Evolutionary conservation across 2,329 filamentous ascomycete species (phyloP).

Genomic region (Colletotrichum sojae): DNA sequence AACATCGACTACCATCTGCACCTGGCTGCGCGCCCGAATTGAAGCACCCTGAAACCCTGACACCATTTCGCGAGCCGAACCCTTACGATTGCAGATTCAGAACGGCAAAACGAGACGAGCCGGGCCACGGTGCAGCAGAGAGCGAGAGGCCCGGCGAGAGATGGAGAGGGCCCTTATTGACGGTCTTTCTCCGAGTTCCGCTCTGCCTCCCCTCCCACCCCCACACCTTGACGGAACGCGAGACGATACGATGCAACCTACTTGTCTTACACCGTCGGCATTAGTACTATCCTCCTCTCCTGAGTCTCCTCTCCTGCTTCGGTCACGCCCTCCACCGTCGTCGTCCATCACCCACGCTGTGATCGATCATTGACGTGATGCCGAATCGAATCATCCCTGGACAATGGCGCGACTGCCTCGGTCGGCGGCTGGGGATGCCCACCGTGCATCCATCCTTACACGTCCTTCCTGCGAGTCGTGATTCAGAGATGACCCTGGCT

Average conservation of each 20-base stretch:
- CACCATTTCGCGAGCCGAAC: conserved; percentile 26
- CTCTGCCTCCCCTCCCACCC: conserved; percentile 20
- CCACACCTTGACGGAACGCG: conserved; percentile 35
- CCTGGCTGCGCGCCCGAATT: conserved; percentile 26
- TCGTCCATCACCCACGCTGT: too few relatives aligned
- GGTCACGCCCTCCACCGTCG: conserved; percentile 12
- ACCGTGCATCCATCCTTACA: background rate
- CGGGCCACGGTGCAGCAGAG: conserved; percentile 2
- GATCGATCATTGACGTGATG: background rate
- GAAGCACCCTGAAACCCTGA: conserved; percentile 17
- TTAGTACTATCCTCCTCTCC: background rate
- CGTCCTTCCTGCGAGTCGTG: conserved; percentile 31
- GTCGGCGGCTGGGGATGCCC: conserved; percentile 7
- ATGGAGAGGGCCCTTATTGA: background rate
- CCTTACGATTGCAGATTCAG: conserved; percentile 7
- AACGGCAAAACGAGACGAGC: conserved; percentile 9
- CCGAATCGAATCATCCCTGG: conserved; percentile 20
- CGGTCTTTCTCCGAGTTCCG: conserved; percentile 29
- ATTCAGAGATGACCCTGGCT: conserved; percentile 17
- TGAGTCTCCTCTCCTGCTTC: conserved; percentile 8
- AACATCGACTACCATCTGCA: conserved; percentile 18
- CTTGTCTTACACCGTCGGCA: conserved; percentile 31
- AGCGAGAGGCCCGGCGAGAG: too few relatives aligned
- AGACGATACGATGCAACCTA: conserved; percentile 29
- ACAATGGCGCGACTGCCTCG: conserved; percentile 26